Conservation (phyloP, 116 monocot species). For the Iris pallida region DNA sequence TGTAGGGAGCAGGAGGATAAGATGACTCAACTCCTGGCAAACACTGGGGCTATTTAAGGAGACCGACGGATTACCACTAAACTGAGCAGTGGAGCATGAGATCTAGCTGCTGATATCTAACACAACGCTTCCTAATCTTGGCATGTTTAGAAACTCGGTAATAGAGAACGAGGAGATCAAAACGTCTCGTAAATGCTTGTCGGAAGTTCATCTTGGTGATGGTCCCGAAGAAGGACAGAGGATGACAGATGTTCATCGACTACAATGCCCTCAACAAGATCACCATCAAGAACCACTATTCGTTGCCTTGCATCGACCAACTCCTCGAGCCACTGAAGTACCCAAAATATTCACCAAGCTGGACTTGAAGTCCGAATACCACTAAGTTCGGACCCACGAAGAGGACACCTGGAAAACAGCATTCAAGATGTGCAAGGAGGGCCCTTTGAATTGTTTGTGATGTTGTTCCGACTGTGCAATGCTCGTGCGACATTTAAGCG, state of each 20-base stretch:
- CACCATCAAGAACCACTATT: not conserved
- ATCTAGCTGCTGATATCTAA: not conserved
- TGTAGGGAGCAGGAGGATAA: no score
- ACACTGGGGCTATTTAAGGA: not conserved
- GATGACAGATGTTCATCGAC: not conserved
- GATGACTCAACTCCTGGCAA: not conserved
- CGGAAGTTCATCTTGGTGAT: not conserved
- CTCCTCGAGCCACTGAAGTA: not conserved
- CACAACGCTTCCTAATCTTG: not conserved
- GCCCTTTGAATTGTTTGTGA: not conserved
- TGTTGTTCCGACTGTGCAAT: not conserved
- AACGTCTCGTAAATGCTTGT: not conserved
- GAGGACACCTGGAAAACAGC: not conserved
- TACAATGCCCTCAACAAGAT: not conserved
- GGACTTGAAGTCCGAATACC: no score
- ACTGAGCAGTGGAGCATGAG: not conserved
- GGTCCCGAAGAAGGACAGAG: not conserved
- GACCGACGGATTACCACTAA: not conserved
- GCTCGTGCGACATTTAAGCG: no score
- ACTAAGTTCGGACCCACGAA: not conserved
- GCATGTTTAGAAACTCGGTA: not conserved
- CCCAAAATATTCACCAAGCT: not conserved
- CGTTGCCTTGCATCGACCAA: not conserved
- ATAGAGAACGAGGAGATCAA: conserved; percentile 1
- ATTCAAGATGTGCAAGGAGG: not conserved